These are phyloP conservation scores for Phialemoniopsis sp. DNA, from an alignment of 2,329 filamentous ascomycete species.

Conservation along the genomic window DNA sequence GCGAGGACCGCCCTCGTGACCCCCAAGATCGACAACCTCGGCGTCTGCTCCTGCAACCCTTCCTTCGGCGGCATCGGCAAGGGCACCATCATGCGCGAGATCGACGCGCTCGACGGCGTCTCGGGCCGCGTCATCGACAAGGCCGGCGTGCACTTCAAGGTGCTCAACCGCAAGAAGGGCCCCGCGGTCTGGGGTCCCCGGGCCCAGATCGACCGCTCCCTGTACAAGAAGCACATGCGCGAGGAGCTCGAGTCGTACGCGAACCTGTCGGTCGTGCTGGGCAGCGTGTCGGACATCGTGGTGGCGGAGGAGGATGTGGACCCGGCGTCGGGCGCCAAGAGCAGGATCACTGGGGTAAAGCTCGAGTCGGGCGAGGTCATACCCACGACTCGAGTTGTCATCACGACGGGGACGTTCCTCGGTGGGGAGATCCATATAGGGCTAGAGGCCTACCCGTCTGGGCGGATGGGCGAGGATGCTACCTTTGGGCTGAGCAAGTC, in stretches of 20 bases:
- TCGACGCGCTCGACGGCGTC: conserved; percentile 90
- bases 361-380: conserved; percentile 86
- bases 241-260: conserved; percentile 76
- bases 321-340: conserved; percentile 41
- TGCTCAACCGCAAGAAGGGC: conserved; percentile 85
- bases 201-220: conserved; percentile 86
- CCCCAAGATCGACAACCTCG: conserved; percentile 81
- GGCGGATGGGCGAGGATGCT: conserved; percentile 89
- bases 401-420: conserved; percentile 94
- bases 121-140: conserved; percentile 88
- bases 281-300: conserved; percentile 90
- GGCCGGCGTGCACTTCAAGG: conserved; percentile 88
- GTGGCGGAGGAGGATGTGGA: conserved; percentile 53
- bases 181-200: conserved; percentile 96
- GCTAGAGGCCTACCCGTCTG: conserved; percentile 76
- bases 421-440: conserved; percentile 97
- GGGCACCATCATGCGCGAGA: conserved; percentile 90
- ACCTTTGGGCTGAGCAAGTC: conserved; percentile 92
- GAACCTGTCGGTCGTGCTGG: conserved; percentile 76
- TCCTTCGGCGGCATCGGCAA: conserved; percentile 99
- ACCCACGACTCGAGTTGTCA: conserved; percentile 76
- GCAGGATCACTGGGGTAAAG: conserved; percentile 77
- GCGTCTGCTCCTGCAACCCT: conserved; percentile 94
- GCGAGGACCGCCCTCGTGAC: conserved; percentile 88
- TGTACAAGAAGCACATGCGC: conserved; percentile 90